Evolutionary conservation across 495 filamentous ascomycete species (phyloP), one percentile per base, ranked within the genome.

Genomic region (Neohortaea acidophila): DNA sequence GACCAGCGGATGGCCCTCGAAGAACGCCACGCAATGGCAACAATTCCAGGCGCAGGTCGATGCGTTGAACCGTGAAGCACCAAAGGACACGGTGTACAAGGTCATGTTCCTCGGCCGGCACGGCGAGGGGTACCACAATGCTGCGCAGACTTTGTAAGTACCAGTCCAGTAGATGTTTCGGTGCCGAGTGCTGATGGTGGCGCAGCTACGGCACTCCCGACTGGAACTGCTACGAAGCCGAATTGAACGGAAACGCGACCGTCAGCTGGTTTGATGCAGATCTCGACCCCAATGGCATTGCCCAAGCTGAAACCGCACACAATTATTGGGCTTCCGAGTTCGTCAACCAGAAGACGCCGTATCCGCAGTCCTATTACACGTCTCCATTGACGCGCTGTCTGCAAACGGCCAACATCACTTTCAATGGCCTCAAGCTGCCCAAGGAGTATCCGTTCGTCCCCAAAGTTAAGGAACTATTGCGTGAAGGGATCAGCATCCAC

Each of bases 211-310:
- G 79, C 15, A 78, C 71, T 0, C 63, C 64, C 2, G 70, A 69
- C 12, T 82, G 79, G 78, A 69, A 81, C 52, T 82, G 77, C 58
- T 75, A 84, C 61, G 87, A 77, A 73, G 71, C 78, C 30, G 62
- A 69, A 30, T 64, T 76, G 2, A 62, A 76, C 36, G 81, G 81
- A 41, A 81, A 89, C 53, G 62, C 55, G 22, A 76, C 68, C 2
- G 56, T 61, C 9, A 69, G 56, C 46, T 89, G 82, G 84, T 54
- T 58, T 15, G 83, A 92, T 50, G 73, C 83, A 5, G 57, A 67
- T 12, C 65, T 92, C 21, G 84, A 77, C 1, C 32, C 56, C 0
- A 53, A 43, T 19, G 83, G 84, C 13, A 59, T 66, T 29, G 35
- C 36, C 2, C 78, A 87, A 59, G 83, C 82, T 20, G 47, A 61